Conservation (phyloP, 2,329 filamentous ascomycete genomes). For the Trichophyton schoenleinii region DNA sequence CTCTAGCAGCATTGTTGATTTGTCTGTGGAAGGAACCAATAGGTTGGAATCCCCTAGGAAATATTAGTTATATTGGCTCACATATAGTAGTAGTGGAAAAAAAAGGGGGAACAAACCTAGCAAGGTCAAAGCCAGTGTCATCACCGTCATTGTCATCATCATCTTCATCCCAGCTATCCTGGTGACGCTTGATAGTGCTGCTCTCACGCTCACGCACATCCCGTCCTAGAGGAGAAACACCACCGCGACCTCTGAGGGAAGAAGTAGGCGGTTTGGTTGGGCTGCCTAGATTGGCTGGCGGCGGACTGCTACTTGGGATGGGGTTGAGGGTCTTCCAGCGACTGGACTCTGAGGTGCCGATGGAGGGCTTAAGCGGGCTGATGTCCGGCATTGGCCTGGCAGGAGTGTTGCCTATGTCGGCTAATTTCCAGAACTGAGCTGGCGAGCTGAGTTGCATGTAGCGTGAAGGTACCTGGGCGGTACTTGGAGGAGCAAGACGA, state of each 20-base stretch:
- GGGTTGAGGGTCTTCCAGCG: conserved; percentile 7
- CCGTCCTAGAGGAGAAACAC: neutral
- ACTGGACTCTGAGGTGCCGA: conserved; percentile 20
- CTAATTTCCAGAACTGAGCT: conserved; percentile 40
- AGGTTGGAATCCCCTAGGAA: conserved; percentile 35
- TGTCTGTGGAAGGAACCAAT: conserved; percentile 36
- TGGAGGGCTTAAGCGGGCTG: conserved; percentile 36
- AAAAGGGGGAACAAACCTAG: conserved; percentile 25
- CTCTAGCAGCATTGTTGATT: conserved; percentile 20
- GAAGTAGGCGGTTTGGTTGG: conserved; percentile 30
- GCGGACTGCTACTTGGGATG: conserved; percentile 37
- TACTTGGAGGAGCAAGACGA: conserved; percentile 37
- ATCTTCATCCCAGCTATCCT: conserved; percentile 9
- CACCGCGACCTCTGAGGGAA: conserved; percentile 10
- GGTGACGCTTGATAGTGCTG: conserved; percentile 1
- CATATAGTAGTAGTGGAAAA: neutral
- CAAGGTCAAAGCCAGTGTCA: conserved; percentile 35
- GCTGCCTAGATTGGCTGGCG: conserved; percentile 33
- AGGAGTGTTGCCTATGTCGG: conserved; percentile 36
- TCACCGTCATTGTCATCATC: conserved; percentile 22
- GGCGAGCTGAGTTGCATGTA: conserved; percentile 42
- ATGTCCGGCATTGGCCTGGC: conserved; percentile 32
- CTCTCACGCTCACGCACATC: neutral
- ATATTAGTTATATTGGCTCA: conserved; percentile 10
- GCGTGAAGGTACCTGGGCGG: conserved; percentile 37